Evolutionary conservation across 2,329 filamentous ascomycete genomes (phyloP), one percentile per base, ranked within the genome.

Genomic region (Grosmannia penicillata): DNA sequence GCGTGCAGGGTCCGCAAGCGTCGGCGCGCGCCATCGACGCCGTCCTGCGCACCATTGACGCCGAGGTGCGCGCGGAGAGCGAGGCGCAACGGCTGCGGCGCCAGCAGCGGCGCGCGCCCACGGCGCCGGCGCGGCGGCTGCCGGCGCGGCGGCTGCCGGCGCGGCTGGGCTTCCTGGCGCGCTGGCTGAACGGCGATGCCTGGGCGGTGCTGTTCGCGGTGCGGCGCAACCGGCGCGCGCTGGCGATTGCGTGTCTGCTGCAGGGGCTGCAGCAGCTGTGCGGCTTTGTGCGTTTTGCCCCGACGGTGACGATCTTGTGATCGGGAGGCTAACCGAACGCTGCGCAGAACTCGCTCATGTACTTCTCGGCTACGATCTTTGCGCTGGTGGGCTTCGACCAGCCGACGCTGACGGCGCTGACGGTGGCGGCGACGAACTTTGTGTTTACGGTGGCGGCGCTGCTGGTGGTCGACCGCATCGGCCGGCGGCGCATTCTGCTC

Each of bases 261-360:
- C 87, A 95, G 52, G 84, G 77, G 0, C 62, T 93, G 7, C 89
- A 95, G 58, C 89, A 96, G 55, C 68, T 93, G 1, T 91, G 82
- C 50, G 86, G 83, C 1, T 91, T 91, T 57, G 73, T 78, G 57
- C 57, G 72, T 65, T 22, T 26, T 31, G n/a, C 22, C 28, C 33
- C 14, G n/a, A n/a, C n/a, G n/a, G n/a, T n/a, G n/a, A n/a, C n/a
- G n/a, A n/a, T n/a, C n/a, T n/a, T n/a, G n/a, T n/a, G n/a, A n/a
- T n/a, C n/a, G n/a, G n/a, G n/a, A n/a, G n/a, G n/a, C n/a, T n/a
- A n/a, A n/a, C n/a, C n/a, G n/a, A n/a, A n/a, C n/a, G n/a, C n/a
- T n/a, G n/a, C n/a, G n/a, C 47, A 78, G 72, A 93, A 94, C 60
- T 86, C 82, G 10, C 65, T 94, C 23, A 93, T 93, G 84, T 93